Evolutionary conservation across 2,329 filamentous ascomycete species (phyloP).

Genomic region (Aspergillus spinulosporus): DNA sequence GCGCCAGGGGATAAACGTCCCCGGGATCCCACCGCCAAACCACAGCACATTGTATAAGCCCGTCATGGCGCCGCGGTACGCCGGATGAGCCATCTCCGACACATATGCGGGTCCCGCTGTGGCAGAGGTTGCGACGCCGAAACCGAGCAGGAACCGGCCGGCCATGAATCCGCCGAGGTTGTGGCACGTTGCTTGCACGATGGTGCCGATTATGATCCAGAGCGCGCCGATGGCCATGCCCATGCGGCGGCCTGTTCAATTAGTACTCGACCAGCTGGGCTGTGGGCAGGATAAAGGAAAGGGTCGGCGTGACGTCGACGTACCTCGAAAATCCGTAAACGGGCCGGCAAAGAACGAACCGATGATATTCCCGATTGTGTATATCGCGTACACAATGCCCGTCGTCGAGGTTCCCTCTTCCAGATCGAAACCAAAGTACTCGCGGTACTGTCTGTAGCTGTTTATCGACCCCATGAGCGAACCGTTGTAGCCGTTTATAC

Average conservation of each 20-base stretch:
- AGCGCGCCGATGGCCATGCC: slow-evolving; percentile 32
- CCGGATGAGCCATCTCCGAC: slow-evolving; percentile 41
- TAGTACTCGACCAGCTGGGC: neutral
- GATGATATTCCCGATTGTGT: slow-evolving; percentile 52
- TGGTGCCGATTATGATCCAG: slow-evolving; percentile 30
- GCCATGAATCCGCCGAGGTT: slow-evolving; percentile 31
- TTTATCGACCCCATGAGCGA: slow-evolving; percentile 53
- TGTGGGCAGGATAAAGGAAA: too few relatives aligned
- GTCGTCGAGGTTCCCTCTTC: slow-evolving; percentile 44
- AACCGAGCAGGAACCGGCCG: slow-evolving; percentile 35
- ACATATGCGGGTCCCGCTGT: slow-evolving; percentile 37
- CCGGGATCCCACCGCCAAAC: slow-evolving; percentile 51
- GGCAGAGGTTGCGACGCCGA: slow-evolving; percentile 31
- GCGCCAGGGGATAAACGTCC: slow-evolving; percentile 50
- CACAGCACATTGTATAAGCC: slow-evolving; percentile 47
- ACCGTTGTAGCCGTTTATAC: slow-evolving; percentile 53
- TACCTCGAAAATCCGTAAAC: slow-evolving; percentile 43
- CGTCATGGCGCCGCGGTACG: slow-evolving; percentile 40
- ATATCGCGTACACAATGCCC: slow-evolving; percentile 52
- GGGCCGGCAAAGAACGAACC: slow-evolving; percentile 48
- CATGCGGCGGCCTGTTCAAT: slow-evolving; percentile 26
- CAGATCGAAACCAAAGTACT: slow-evolving; percentile 44
- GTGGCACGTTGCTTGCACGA: slow-evolving; percentile 29
- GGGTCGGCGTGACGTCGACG: too few relatives aligned
- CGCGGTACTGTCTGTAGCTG: slow-evolving; percentile 47